These are phyloP conservation scores for Cocos nucifera DNA, from an alignment of 176 grass and related monocot genomes.

Conservation along the genomic window DNA sequence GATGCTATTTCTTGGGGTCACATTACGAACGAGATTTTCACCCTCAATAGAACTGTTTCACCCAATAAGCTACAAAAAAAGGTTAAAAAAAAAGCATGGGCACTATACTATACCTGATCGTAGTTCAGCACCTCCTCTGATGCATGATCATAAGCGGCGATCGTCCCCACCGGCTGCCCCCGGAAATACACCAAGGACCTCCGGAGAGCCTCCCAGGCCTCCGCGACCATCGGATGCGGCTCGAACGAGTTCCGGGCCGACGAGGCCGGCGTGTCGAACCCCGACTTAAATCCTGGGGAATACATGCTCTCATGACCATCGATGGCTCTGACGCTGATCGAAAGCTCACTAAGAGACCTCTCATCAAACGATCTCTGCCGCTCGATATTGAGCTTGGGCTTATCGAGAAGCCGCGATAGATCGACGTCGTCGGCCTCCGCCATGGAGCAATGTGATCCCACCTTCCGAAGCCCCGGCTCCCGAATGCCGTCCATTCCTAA, in stretches of 20 bases:
- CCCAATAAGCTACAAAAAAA: no score
- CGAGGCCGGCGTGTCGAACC: slow-evolving; percentile 20
- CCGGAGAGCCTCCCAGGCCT: slow-evolving; percentile 34
- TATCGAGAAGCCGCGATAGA: slow-evolving; percentile 31
- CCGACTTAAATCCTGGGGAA: slow-evolving; percentile 26
- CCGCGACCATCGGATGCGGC: slow-evolving; percentile 29
- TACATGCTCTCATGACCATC: slow-evolving; percentile 24
- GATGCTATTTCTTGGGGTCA: neutral
- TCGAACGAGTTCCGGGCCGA: slow-evolving; percentile 13
- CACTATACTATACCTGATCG: slow-evolving; percentile 21
- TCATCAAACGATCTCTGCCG: slow-evolving; percentile 38
- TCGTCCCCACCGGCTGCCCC: slow-evolving; percentile 28
- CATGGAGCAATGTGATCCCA: slow-evolving; percentile 2
- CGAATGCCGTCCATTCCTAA: slow-evolving; percentile 5
- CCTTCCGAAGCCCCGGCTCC: slow-evolving; percentile 3
- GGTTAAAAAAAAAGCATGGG: no score
- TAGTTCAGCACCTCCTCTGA: slow-evolving; percentile 43
- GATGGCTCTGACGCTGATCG: slow-evolving; percentile 14
- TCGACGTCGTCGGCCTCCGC: slow-evolving; percentile 20
- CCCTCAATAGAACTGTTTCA: no score
- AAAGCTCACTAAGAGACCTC: slow-evolving; percentile 32
- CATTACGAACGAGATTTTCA: neutral
- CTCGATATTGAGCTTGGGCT: slow-evolving; percentile 32
- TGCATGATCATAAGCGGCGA: slow-evolving; percentile 37
- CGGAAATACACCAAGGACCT: slow-evolving; percentile 28